Evolutionary conservation across 768 basidiomycete species (phyloP), one percentile per base, ranked within the genome.

Genomic region (Mycena epipterygia): DNA sequence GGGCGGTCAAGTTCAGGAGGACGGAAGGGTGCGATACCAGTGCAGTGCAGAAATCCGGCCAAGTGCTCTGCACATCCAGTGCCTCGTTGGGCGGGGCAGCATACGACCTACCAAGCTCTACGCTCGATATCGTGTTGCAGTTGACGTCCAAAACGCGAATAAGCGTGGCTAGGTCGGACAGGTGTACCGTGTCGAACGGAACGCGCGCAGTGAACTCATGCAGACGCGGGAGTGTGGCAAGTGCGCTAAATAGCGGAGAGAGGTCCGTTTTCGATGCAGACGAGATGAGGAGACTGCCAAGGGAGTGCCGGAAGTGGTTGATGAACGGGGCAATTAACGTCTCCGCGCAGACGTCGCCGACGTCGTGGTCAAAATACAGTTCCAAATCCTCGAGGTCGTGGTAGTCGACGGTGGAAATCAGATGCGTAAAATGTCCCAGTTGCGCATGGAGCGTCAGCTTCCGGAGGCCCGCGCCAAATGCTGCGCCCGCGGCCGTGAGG

Each of bases 401-500:
- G 30, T 82, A 83, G 33, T 77, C 74, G 61, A 82, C 81, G 49
- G 77, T 80, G 21, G 78, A 72, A 14, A 73, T 61, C 2, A 73
- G 62, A 13, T 46, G 42, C 12, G 23, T 25, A 39, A 70, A 73
- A 39, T 70, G 67, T 42, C 19, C 35, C 13, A 84, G 72, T 37
- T 79, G 80, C 0, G 80, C 79, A 16, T 77, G 77, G 30, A 85
- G 66, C 1, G 76, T 74, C 8, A 85, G 77, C 64, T 79, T 84
- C 23, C 78, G 78, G 17, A 85, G 66, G 64, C 76, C 82, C 7
- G 70, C 57, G 21, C 74, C 72, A 51, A 85, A 81, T 0, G 80
- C 70, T 2, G 67, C 65, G 35, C 79, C 64, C 32, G 79, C 74
- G 0, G 79, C 72, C 3, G 74, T 68, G 44, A 84, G 74, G 62